Evolutionary conservation across 164 flowering plant species (phyloP), one percentile per base, ranked within the genome.

Genomic region (Cinnamomum micranthum): DNA sequence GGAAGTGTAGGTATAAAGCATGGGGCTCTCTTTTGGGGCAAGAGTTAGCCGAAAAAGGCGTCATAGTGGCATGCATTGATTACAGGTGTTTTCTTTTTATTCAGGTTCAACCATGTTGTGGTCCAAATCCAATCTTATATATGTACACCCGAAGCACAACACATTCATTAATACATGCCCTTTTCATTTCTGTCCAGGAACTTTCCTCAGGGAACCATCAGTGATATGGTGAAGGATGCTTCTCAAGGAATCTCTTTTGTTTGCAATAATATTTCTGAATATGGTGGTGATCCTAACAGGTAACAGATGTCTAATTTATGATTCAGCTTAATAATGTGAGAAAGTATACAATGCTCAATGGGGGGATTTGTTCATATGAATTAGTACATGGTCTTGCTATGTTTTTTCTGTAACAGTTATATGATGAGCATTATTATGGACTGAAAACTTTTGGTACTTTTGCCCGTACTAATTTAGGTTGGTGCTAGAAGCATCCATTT

Each of bases 281-380:
- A 87, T 84, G 99, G 99, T 72, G 99, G 99, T 77, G 99, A 95
- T 65, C 99, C 97, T 70, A 84, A 89, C 73, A 90, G 94, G 99
- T 95, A 81, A 28, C 25, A 33, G 35, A 27, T 31, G 6, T 67
- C 47, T 41, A 41, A 41, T 41, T 41, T 41, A 41, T 41, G 47
- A 41, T 41, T 63, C 25, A 10, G 71, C 41, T 2, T 67, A 27
- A 67, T 27, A 6, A 13, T 27, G 15, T 3, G 60, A 55, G 60
- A 55, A 55, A 15, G 13, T 7, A 55, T 15, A 55, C 60, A 4
- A 15, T 55, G 60, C 19, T 55, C n/a, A 55, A 14, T 55, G 17
- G 60, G 6, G 1, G 6, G 6, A 17, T 55, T 55, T 55, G 60
- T 55, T 55, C 2, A 55, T 41, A 41, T 41, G 60, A 55, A 14